Evolutionary conservation across 257 asterid species (phyloP).

Genomic region (Jacaranda mimosifolia): DNA sequence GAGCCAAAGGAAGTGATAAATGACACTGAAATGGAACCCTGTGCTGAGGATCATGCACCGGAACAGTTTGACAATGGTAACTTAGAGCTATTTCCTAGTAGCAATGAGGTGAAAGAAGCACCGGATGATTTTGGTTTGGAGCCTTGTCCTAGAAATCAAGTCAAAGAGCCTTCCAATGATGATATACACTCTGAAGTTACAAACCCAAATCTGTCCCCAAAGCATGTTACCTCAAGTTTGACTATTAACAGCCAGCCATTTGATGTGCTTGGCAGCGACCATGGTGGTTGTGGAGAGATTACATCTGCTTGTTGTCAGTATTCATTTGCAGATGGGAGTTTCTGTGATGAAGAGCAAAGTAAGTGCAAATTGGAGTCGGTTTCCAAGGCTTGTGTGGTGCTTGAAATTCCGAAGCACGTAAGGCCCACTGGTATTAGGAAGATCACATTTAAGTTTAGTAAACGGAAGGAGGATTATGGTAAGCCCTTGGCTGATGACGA

Average conservation of each 20-base stretch:
- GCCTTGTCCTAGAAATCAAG: constrained; percentile 43
- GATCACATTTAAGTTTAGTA: constrained; percentile 91
- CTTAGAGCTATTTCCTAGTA: constrained; percentile 33
- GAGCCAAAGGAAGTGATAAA: constrained; percentile 38
- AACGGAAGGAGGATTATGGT: constrained; percentile 67
- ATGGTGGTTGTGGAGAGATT: constrained; percentile 75
- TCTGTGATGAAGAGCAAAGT: constrained; percentile 59
- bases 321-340: constrained; percentile 63
- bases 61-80: constrained; percentile 37
- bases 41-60: constrained; percentile 38
- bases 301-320: constrained; percentile 66
- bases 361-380: constrained; percentile 54
- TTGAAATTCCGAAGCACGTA: constrained; percentile 92
- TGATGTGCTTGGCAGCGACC: constrained; percentile 55
- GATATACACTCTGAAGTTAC: constrained; percentile 88
- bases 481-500: constrained; percentile 52
- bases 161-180: constrained; percentile 81
- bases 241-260: constrained; percentile 58
- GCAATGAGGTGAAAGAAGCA: constrained; percentile 42
- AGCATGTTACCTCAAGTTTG: constrained; percentile 65
- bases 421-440: constrained; percentile 94
- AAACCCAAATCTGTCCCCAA: constrained; percentile 78
- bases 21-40: constrained; percentile 37
- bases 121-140: constrained; percentile 45
- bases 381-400: constrained; percentile 73